Base-by-base conservation (phyloP, 495 filamentous ascomycete species). In the Penicillium soppii region DNA sequence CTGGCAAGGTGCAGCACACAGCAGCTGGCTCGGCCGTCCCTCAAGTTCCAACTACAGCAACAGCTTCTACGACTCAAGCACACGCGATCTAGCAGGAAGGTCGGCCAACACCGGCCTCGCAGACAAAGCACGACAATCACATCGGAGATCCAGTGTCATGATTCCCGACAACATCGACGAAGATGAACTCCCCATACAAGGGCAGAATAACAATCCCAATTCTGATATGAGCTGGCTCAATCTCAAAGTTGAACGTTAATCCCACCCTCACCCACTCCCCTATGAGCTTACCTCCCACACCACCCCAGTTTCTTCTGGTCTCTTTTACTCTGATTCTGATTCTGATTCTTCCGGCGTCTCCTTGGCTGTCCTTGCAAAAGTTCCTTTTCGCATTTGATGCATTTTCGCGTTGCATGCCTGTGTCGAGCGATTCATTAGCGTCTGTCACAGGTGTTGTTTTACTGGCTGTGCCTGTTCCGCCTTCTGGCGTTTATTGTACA, bases 201-300 rank as follows among this genome's bases (percentile, higher is more conserved):
- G 50, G 1, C 68, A 55, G 32, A 50, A 32, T 5, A 42, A 49
- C 38, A 70, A 71, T 33, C 46, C 68, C 55, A 73, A 76, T 48
- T 69, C 74, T 21, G 87, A 91, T 65, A 87, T 91, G 82, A 89
- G 86, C 69, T 91, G 87, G 87, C 68, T 91, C 32, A 90, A 90
- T 62, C 67, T 91, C 7, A 45, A 74, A 20, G 64, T 62, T 23
- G 66, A 68, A 13, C 63, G 61, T 48, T 75, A 50, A 66, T 19
- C 40, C 36, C 9, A 7, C 35, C 17, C 15, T n/a, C n/a, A n/a
- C n/a, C n/a, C n/a, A n/a, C n/a, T n/a, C n/a, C n/a, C n/a, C n/a
- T n/a, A n/a, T n/a, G n/a, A n/a, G n/a, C n/a, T n/a, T n/a, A n/a
- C n/a, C n/a, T n/a, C n/a, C n/a, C n/a, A n/a, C n/a, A n/a, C n/a